Percentiles rank a stretch among this genome's conserved stretches.
Evolutionary conservation across 768 basidiomycete genomes (phyloP).

Genomic region (Panaeolus papilionaceus): DNA sequence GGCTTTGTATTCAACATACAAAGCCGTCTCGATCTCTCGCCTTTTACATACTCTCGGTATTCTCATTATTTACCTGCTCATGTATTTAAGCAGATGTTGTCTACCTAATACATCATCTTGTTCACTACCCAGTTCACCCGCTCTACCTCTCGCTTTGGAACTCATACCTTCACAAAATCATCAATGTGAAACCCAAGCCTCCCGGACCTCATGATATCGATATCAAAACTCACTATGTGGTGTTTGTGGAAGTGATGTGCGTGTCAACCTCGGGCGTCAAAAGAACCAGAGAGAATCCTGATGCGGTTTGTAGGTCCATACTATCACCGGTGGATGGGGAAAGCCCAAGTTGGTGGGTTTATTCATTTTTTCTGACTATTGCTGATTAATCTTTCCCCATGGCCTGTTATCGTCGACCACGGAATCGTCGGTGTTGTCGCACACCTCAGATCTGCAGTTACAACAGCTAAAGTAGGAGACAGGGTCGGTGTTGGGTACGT

Average conservation of each 20-base stretch:
- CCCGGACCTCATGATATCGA: constrained; percentile 62
- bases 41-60: no score
- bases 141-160: no score
- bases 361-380: background rate
- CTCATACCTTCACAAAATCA: no score
- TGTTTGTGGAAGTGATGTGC: constrained; percentile 60
- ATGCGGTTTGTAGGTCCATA: constrained; percentile 37
- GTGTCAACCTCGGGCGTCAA: constrained; percentile 12
- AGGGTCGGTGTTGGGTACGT: constrained; percentile 53
- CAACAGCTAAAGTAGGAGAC: constrained; percentile 61
- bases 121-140: no score
- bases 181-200: constrained; percentile 58
- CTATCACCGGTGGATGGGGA: constrained; percentile 47
- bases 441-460: constrained; percentile 60
- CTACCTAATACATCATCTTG: no score
- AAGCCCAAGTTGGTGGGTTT: constrained; percentile 32
- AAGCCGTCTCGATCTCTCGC: no score
- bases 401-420: constrained; percentile 52
- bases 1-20: no score
- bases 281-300: no score
- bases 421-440: constrained; percentile 62
- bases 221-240: constrained; percentile 54
- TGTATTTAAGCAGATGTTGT: no score
- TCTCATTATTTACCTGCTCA: no score
- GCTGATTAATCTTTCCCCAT: background rate